A percentile compares a stretch with the other conserved stretches of the same genome.
Evolutionary conservation across 2,329 filamentous ascomycete species (phyloP).

Genomic region (Gaeumannomyces sp.): DNA sequence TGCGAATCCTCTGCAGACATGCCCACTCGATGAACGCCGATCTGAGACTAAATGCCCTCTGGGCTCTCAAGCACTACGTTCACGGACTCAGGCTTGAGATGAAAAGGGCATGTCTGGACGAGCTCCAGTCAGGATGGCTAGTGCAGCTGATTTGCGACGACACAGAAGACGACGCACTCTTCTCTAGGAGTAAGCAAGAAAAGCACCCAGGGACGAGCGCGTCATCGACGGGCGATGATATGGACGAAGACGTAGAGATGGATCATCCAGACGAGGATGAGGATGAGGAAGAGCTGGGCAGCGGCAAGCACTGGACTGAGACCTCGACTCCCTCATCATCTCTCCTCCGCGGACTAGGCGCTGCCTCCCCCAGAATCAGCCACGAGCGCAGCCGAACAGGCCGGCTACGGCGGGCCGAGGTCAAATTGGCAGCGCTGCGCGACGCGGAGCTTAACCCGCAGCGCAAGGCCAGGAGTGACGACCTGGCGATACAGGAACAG

Average conservation of each 20-base stretch:
- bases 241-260: slow-evolving; percentile 55
- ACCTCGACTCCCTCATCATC: not conserved
- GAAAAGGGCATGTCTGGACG: slow-evolving; percentile 72
- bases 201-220: slow-evolving; percentile 13
- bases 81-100: slow-evolving; percentile 62
- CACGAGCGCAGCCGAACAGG: slow-evolving; percentile 27
- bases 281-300: slow-evolving; percentile 11
- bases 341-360: slow-evolving; percentile 15
- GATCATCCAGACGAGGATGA: slow-evolving; percentile 38
- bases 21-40: slow-evolving; percentile 75
- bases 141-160: slow-evolving; percentile 68
- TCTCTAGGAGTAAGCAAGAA: slow-evolving; percentile 21
- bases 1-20: slow-evolving; percentile 74
- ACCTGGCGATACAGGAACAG: slow-evolving; percentile 84
- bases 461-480: slow-evolving; percentile 66
- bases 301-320: slow-evolving; percentile 9
- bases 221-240: slow-evolving; percentile 4
- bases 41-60: slow-evolving; percentile 77
- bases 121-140: slow-evolving; percentile 74
- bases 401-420: slow-evolving; percentile 43
- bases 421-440: slow-evolving; percentile 44
- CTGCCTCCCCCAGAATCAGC: slow-evolving; percentile 14
- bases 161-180: slow-evolving; percentile 46
- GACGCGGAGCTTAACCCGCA: slow-evolving; percentile 63
- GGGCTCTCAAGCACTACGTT: slow-evolving; percentile 89